phyloP scores from a whole-genome alignment of 345 rosid genomes.

The Salix exigua region DNA sequence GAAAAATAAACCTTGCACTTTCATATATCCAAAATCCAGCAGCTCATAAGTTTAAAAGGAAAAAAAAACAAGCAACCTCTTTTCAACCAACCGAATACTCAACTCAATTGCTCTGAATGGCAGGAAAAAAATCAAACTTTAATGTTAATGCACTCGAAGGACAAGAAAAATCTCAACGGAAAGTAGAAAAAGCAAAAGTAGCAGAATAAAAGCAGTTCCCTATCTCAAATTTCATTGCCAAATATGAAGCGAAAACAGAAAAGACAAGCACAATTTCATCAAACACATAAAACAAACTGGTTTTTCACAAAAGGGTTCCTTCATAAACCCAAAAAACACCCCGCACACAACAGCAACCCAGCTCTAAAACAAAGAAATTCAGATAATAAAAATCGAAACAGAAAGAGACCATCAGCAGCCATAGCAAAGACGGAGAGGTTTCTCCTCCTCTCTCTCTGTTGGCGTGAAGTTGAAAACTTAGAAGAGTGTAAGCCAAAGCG shows the following conservation, averaged over 20 bases:
- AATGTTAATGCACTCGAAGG: too few relatives aligned
- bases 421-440: slow-evolving; percentile 72
- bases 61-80: too few relatives aligned
- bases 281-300: neutral
- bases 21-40: too few relatives aligned
- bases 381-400: neutral
- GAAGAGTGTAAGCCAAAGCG: slow-evolving; percentile 40
- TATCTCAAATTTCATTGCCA: neutral
- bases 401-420: slow-evolving; percentile 58
- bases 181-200: neutral
- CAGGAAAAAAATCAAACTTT: too few relatives aligned
- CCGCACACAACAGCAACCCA: too few relatives aligned
- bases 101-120: too few relatives aligned
- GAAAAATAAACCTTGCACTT: neutral
- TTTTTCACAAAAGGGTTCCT: neutral
- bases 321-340: neutral
- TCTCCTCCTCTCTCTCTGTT: slow-evolving; percentile 30
- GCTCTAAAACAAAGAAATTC: neutral
- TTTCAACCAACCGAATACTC: too few relatives aligned
- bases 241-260: neutral
- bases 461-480: slow-evolving; percentile 26
- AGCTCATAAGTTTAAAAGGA: too few relatives aligned
- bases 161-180: too few relatives aligned
- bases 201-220: neutral
- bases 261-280: neutral